Base-by-base conservation (phyloP, 2,329 filamentous ascomycete genomes). In the Salinomyces thailandicus region DNA sequence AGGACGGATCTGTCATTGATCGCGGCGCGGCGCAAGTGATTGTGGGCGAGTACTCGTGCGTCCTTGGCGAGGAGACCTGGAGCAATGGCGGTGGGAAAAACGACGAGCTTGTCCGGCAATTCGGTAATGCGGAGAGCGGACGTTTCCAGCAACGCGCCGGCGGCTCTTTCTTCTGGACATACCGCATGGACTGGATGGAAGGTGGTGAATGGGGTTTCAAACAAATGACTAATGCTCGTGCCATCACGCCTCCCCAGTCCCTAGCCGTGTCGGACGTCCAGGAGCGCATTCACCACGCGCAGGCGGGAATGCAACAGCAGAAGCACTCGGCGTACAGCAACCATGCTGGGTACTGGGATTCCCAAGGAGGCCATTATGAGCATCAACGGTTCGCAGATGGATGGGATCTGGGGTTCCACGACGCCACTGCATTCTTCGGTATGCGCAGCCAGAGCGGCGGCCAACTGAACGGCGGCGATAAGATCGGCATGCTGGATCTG, bases 121-220 rank as follows among this genome's bases (percentile, higher is more conserved):
- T 75, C 45, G 70, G 70, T 9, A 57, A 61, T 30, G 62, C 61
- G 2, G 65, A 77, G 47, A 66, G 60, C 17, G 48, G 59, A 8
- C 60, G 60, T 29, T 77, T 67, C 53, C 64, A 71, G 38, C 48
- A 63, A n/a, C 62, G 61, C 30, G 55, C 68, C 11, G 68, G 67
- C 2, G 73, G 73, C 1, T 62, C 61, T 19, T 75, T 68, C 48
- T 77, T 77, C 57, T 76, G 73, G 73, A 76, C 73, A 0, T 71
- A 63, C 49, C 72, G 72, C 37, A 76, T 76, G 71, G 64, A 73
- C 44, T 76, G 72, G 71, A 72, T 73, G 64, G 64, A 67, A n/a
- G 73, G 72, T 9, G 72, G 72, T 9, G 72, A 73, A 52, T 77
- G 73, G 73, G 72, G 72, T 0, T 75, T 77, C 55, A 62, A 63